Percentiles rank a stretch among this genome's conserved stretches.
Evolutionary conservation across 345 rosid species (phyloP).

Genomic region (Toxicodendron radicans): DNA sequence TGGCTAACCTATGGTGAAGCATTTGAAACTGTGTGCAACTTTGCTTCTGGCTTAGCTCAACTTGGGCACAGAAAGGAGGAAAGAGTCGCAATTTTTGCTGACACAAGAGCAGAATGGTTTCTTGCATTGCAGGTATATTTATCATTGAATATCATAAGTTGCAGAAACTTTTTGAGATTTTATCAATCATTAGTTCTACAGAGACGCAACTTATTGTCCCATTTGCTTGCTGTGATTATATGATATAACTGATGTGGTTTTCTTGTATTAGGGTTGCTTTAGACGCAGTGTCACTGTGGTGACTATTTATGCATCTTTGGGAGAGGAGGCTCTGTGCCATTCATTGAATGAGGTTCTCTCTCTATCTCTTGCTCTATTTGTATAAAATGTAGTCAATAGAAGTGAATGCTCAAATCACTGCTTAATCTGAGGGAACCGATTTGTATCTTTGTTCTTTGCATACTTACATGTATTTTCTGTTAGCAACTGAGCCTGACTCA

Average conservation of each 20-base stretch:
- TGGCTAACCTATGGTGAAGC: conserved; percentile 73
- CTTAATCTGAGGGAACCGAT: neutral
- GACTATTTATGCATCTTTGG: conserved; percentile 90
- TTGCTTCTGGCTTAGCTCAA: conserved; percentile 80
- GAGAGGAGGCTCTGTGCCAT: conserved; percentile 94
- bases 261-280: conserved; percentile 75
- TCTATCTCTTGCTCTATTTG: conserved; percentile 20
- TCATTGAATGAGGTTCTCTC: conserved; percentile 86
- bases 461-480: neutral
- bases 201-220: neutral
- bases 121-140: conserved; percentile 79
- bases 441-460: neutral
- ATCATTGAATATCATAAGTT: neutral
- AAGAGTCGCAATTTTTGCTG: conserved; percentile 93
- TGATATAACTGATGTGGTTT: conserved; percentile 15
- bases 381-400: neutral
- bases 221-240: neutral
- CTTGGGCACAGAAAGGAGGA: conserved; percentile 73
- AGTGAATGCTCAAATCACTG: neutral
- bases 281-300: conserved; percentile 86
- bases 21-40: conserved; percentile 61
- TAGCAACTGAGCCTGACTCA: neutral
- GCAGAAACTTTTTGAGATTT: neutral
- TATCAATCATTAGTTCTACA: neutral
- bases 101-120: conserved; percentile 96